Conservation (phyloP, 1,139 yeast species). For the Geotrichum siamense region DNA sequence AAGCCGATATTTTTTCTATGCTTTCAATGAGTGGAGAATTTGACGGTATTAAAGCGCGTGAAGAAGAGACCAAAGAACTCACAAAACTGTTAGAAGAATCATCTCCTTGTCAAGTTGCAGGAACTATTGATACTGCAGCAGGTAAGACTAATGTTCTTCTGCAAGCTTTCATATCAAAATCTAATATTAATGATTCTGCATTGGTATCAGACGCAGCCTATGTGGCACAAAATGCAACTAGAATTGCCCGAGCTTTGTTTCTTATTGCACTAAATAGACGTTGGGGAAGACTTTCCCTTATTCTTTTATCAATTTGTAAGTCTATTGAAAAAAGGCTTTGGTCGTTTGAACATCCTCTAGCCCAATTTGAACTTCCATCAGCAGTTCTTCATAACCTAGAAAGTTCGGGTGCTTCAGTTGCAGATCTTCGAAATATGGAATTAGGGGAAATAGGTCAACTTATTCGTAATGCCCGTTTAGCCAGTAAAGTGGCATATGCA, state of each 20-base stretch:
- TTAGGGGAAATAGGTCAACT: slow-evolving; percentile 77
- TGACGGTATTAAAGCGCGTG: slow-evolving; percentile 80
- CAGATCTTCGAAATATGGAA: slow-evolving; percentile 64
- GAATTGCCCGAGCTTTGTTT: slow-evolving; percentile 88
- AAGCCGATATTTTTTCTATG: slow-evolving; percentile 85
- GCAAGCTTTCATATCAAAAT: slow-evolving; percentile 81
- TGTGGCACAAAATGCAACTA: slow-evolving; percentile 90
- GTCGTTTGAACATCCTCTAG: slow-evolving; percentile 87
- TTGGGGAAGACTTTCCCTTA: slow-evolving; percentile 78
- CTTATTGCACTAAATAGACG: slow-evolving; percentile 77
- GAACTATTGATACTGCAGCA: slow-evolving; percentile 65
- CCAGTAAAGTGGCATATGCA: slow-evolving; percentile 51
- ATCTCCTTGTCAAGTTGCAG: slow-evolving; percentile 76
- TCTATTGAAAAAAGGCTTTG: slow-evolving; percentile 78
- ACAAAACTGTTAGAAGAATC: slow-evolving; percentile 46
- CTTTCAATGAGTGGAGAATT: slow-evolving; percentile 92
- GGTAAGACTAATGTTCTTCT: slow-evolving; percentile 83
- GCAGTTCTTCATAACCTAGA: slow-evolving; percentile 57
- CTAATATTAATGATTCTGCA: slow-evolving; percentile 67
- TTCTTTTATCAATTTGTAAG: slow-evolving; percentile 73
- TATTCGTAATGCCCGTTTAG: slow-evolving; percentile 75
- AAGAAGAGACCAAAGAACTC: slow-evolving; percentile 77
- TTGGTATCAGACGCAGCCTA: slow-evolving; percentile 80
- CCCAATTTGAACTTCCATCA: slow-evolving; percentile 76
- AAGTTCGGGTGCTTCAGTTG: slow-evolving; percentile 60